Evolutionary conservation across 345 rosid species (phyloP), one percentile per base, ranked within the genome.

Genomic region (Heritiera fomes): DNA sequence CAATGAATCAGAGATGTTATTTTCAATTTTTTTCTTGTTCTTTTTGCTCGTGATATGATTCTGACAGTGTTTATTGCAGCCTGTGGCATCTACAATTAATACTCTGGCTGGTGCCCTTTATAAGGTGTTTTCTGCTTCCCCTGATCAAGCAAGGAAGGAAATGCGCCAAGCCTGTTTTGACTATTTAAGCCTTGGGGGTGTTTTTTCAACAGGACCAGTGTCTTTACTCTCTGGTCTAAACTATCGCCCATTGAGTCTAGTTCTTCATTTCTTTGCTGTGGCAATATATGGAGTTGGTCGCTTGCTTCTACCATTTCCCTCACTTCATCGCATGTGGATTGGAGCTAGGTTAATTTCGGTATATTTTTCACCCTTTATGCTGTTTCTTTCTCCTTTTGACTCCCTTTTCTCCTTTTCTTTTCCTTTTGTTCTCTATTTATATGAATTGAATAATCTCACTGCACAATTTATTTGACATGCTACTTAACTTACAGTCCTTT

Each of bases 101-200:
- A 89, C 90, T 2, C 83, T 89, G 4, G 91, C 91, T 9, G 87
- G 86, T 1, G 90, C 91, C 38, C 85, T 87, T 15, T 89, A 89
- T 10, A 85, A 85, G 85, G 90, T 87, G 23, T 89, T 89, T 63
- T 84, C 81, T 28, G 84, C 88, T 59, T 87, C 88, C 18, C 84
- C 86, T 0, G 89, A 89, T 30, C 80, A 87, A 77, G 90, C 88
- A 10, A 85, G 91, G 68, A 81, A 34, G 60, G 90, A 87, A 77
- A 87, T 87, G 88, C 86, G 87, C 41, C 69, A 85, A 82, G 90
- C 91, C 73, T 87, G 90, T 53, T 89, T 87, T 10, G 91, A 89
- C 75, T 89, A 89, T 59, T 77, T 89, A 63, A 85, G 90, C 82
- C 88, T 89, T 5, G 91, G 90, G 58, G 91, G 91, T 30, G 71